Evolutionary conservation across 2,329 filamentous ascomycete species (phyloP).

Genomic region (Spiromastix sp.): DNA sequence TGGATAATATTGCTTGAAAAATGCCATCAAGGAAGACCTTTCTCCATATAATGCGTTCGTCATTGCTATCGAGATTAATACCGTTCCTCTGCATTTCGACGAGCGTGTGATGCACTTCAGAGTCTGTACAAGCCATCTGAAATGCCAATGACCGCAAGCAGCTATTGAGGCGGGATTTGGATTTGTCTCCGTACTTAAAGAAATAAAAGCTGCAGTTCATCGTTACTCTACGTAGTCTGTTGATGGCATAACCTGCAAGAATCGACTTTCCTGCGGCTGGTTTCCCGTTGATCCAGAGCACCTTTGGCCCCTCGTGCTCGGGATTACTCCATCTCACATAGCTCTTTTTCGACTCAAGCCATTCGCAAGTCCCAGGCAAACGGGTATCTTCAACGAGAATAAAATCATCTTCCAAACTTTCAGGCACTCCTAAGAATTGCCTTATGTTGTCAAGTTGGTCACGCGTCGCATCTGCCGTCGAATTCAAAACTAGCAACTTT

Average conservation of each 20-base stretch:
- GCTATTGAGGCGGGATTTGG: slow-evolving; percentile 15
- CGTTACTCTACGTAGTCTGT: slow-evolving; percentile 12
- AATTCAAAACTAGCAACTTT: slow-evolving; percentile 3
- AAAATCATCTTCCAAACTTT: slow-evolving; percentile 11
- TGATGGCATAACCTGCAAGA: slow-evolving; percentile 19
- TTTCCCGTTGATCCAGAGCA: slow-evolving; percentile 23
- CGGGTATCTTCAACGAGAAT: slow-evolving; percentile 5
- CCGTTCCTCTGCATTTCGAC: slow-evolving; percentile 1
- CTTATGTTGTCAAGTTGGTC: slow-evolving; percentile 5
- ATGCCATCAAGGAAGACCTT: slow-evolving; percentile 9
- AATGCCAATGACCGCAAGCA: slow-evolving; percentile 23
- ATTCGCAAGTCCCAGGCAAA: slow-evolving; percentile 15
- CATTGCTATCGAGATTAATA: slow-evolving; percentile 1
- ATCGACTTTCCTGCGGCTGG: slow-evolving; percentile 26
- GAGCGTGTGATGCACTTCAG: slow-evolving; percentile 3
- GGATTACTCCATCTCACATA: slow-evolving; percentile 8
- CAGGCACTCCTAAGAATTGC: slow-evolving; percentile 12
- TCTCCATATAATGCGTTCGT: slow-evolving; percentile 11
- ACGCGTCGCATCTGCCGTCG: slow-evolving; percentile 8
- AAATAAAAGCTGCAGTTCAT: slow-evolving; percentile 23
- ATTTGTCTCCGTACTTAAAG: slow-evolving; percentile 22
- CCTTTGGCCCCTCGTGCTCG: not conserved
- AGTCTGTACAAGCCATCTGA: slow-evolving; percentile 22
- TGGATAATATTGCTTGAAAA: slow-evolving; percentile 5
- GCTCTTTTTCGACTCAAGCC: slow-evolving; percentile 8